These are phyloP conservation scores for Neoascochyta sp. DNA, from an alignment of 2,329 filamentous ascomycete species.

Conservation along the genomic window DNA sequence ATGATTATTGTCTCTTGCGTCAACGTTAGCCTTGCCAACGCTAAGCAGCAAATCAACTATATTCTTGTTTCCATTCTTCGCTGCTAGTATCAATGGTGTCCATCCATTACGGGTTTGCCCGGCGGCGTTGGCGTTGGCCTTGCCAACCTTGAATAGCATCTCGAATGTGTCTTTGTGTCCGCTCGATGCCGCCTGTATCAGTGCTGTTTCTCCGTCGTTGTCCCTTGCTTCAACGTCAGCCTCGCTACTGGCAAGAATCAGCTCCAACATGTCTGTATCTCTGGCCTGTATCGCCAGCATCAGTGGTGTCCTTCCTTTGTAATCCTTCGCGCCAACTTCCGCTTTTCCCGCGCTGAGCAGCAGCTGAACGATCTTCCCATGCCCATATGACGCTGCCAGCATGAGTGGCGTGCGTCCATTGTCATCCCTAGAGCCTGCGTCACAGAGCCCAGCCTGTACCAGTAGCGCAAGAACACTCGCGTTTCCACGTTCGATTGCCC, in stretches of 20 bases:
- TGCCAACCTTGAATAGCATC: too few relatives aligned
- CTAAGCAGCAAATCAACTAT: conserved; percentile 4
- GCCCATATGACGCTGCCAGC: conserved; percentile 1
- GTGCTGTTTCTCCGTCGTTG: conserved; percentile 1
- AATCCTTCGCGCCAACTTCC: conserved; percentile 4
- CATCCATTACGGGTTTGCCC: too few relatives aligned
- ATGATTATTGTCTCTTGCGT: conserved; percentile 2
- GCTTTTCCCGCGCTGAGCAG: conserved; percentile 3
- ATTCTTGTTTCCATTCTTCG: not conserved
- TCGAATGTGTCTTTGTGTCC: not conserved
- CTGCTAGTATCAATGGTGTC: too few relatives aligned
- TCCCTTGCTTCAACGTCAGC: conserved; percentile 1
- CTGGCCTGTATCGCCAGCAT: conserved; percentile 1
- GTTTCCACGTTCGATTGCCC: conserved; percentile 3
- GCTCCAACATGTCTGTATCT: not conserved
- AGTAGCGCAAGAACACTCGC: conserved; percentile 2
- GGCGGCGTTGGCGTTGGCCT: too few relatives aligned
- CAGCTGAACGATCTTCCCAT: conserved; percentile 1
- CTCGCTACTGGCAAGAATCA: not conserved
- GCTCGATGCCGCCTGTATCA: not conserved
- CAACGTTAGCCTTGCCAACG: conserved; percentile 4
- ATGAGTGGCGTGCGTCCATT: conserved; percentile 1
- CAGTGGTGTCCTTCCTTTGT: conserved; percentile 3
- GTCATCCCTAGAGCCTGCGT: not conserved
- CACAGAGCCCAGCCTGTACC: conserved; percentile 1